A percentile compares a stretch with the other conserved stretches of the same genome.
Evolutionary conservation across 225 moss, liverwort and hornwort genomes (phyloP).

Genomic region (Marchantia paleacea): DNA sequence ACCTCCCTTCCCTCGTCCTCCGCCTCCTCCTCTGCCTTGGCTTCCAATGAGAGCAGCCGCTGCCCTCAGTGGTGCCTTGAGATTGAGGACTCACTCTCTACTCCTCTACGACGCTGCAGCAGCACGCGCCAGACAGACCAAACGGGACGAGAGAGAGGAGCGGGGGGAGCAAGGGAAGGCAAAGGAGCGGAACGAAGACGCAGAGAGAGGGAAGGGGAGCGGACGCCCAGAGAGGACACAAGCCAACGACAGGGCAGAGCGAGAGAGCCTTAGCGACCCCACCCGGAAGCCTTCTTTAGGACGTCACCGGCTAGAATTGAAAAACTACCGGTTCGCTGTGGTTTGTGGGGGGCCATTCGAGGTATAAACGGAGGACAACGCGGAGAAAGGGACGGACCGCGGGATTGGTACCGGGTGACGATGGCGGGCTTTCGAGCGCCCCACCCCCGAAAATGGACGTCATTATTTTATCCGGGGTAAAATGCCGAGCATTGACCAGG

Average conservation of each 20-base stretch:
- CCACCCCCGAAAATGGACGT: not conserved
- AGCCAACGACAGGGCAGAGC: not conserved
- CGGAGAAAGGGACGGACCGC: not conserved
- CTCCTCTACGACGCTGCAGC: not conserved
- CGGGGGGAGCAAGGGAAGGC: not conserved
- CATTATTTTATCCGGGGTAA: constrained; percentile 15
- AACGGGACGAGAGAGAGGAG: not conserved
- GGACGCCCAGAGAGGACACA: not conserved
- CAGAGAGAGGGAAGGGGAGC: not conserved
- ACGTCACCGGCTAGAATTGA: constrained; percentile 5
- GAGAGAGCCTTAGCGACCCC: too few species aligned
- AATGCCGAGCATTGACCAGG: constrained; percentile 3
- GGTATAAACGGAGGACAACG: not conserved
- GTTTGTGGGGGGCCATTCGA: not conserved
- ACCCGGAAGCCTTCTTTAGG: not conserved
- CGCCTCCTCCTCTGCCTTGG: not conserved
- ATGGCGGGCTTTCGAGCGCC: constrained; percentile 17
- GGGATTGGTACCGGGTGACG: not conserved
- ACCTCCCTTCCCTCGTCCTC: constrained; percentile 2
- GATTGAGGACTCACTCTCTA: not conserved
- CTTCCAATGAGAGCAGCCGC: not conserved
- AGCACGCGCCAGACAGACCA: not conserved
- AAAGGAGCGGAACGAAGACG: too few species aligned
- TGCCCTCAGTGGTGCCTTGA: not conserved
- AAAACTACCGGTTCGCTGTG: not conserved